These are phyloP conservation scores for Juglanconis juglandina DNA, from an alignment of 2,329 filamentous ascomycete genomes.

Conservation along the genomic window DNA sequence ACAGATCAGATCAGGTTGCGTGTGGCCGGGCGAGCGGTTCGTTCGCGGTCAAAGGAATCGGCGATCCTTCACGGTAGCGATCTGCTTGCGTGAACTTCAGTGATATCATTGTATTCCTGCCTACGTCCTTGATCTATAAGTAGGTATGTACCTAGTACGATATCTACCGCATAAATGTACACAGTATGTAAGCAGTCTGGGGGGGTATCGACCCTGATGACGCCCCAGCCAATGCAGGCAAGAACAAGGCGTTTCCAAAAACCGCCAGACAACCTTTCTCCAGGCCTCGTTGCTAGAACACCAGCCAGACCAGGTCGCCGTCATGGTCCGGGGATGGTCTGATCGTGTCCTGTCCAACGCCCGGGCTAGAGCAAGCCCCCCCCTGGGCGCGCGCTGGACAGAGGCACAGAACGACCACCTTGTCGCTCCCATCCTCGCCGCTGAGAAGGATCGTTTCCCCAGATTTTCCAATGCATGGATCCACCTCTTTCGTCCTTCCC, in stretches of 20 bases:
- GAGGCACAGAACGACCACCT: conserved; percentile 13
- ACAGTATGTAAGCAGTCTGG: neutral
- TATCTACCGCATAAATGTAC: neutral
- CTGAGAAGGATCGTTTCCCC: conserved; percentile 19
- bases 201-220: neutral
- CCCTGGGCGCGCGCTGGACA: neutral
- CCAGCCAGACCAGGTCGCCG: neutral
- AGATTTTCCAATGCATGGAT: conserved; percentile 1
- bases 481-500: conserved; percentile 19
- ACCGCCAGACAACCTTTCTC: conserved; percentile 2
- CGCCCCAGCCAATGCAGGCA: neutral
- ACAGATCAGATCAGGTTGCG: neutral
- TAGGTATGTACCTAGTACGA: neutral
- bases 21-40: neutral
- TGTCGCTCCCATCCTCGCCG: conserved; percentile 11
- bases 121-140: neutral
- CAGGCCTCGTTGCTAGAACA: neutral
- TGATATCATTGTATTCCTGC: conserved; percentile 8
- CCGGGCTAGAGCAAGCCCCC: conserved; percentile 1
- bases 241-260: neutral
- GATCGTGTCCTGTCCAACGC: conserved; percentile 5
- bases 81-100: neutral
- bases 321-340: conserved; percentile 1
- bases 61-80: neutral
- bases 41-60: neutral